A percentile compares a stretch with the other conserved stretches of the same genome.
Evolutionary conservation across 1,139 yeast genomes (phyloP).

Genomic region (Geotrichum cucujoidarum): DNA sequence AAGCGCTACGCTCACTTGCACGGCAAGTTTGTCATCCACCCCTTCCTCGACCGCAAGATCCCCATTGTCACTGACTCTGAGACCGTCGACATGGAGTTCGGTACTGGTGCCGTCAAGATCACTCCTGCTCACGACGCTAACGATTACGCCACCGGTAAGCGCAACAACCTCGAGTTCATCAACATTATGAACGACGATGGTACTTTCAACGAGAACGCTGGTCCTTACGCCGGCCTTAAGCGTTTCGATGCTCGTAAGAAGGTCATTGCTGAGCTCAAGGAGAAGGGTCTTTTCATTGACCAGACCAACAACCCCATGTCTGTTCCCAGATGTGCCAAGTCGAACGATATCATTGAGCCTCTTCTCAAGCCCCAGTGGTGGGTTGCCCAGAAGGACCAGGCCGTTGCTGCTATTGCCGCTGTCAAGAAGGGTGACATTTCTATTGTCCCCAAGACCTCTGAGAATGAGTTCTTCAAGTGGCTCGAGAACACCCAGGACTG

Average conservation of each 20-base stretch:
- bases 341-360: slow-evolving; percentile 96
- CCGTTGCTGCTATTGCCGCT: slow-evolving; percentile 78
- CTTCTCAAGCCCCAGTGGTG: slow-evolving; percentile 98
- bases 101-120: slow-evolving; percentile 99
- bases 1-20: slow-evolving; percentile 88
- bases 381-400: slow-evolving; percentile 90
- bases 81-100: slow-evolving; percentile 98
- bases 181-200: slow-evolving; percentile 93
- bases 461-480: slow-evolving; percentile 94
- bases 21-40: slow-evolving; percentile 88
- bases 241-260: slow-evolving; percentile 88
- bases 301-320: slow-evolving; percentile 95
- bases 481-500: slow-evolving; percentile 95
- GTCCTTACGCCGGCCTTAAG: slow-evolving; percentile 79
- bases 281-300: slow-evolving; percentile 67
- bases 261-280: slow-evolving; percentile 78
- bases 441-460: slow-evolving; percentile 83
- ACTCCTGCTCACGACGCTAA: slow-evolving; percentile 98
- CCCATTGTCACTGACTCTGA: slow-evolving; percentile 88
- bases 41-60: slow-evolving; percentile 75
- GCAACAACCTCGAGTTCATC: slow-evolving; percentile 81
- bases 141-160: slow-evolving; percentile 94
- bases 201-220: slow-evolving; percentile 83
- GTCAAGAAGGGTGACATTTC: slow-evolving; percentile 77
- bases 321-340: slow-evolving; percentile 88